Base-by-base conservation (phyloP, 2,329 filamentous ascomycete genomes). In the Leptographium galeiforme region DNA sequence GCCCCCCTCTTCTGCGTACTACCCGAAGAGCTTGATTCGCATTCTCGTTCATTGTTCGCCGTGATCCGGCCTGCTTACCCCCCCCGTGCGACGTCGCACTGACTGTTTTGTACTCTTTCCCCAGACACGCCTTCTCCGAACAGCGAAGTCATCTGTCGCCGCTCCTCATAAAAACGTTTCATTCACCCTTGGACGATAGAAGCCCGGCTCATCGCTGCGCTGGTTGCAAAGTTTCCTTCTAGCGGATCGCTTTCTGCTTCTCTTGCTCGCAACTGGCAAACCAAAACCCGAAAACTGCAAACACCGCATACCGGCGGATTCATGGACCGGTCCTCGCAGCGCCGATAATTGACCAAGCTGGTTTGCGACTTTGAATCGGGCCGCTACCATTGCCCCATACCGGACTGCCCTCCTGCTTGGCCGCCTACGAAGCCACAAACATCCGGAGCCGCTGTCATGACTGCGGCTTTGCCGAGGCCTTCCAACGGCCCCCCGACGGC, bases 401-500 rank as follows among this genome's bases (percentile, higher is more conserved):
- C 6, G 13, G 25, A 30, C 18, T 25, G 19, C 8, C 43, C 36
- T 14, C 25, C 14, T 30, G 19, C 11, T 49, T 18, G 11, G 34
- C 47, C 34, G 34, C 16, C 19, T 48, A 48, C 52, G 55, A 54
- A 56, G 51, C 46, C 55, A 51, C 39, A 8, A 13, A 12, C 4
- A n/a, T n/a, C 16, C 16, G 33, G 6, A 50, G n/a, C 36, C 39
- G 38, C 12, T 12, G 6, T 57, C 56, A 79, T 79, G 75, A 67
- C 78, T 53, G 82, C 82, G 52, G 72, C 84, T 45, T 72, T 87
- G 50, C 84, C 85, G 52, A 77, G 81, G 66, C 77, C 82, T 32
- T 82, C 84, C 10, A 73, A 82, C 61, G 84, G 82, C 55, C 85
- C 88, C 49, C 85, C 88, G 16, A 81, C 79, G 34, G 77, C 81